Conservation (phyloP, 345 rosid species). For the Lagerstroemia speciosa region DNA sequence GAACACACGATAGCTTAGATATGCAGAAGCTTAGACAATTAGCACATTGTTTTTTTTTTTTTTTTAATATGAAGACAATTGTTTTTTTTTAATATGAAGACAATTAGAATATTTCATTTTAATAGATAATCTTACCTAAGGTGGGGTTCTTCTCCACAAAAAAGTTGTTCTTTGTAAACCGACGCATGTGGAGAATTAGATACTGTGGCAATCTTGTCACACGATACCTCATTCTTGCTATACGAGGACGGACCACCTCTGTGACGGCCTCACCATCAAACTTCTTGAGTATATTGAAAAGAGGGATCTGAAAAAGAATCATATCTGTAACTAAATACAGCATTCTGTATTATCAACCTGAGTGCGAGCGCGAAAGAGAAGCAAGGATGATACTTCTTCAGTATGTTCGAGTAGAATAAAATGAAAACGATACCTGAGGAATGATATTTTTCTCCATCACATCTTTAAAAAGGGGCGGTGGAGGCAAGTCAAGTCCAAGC, state of each 20-base stretch:
- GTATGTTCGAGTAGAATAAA: not conserved
- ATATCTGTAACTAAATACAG: not conserved
- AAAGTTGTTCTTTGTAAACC: conserved; percentile 86
- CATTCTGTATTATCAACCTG: not conserved
- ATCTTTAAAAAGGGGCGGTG: conserved; percentile 93
- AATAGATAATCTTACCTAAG: conserved; percentile 39
- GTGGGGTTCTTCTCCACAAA: conserved; percentile 97
- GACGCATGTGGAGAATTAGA: conserved; percentile 84
- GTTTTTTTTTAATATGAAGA: too few relatives aligned
- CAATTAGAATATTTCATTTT: not conserved
- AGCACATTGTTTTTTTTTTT: too few relatives aligned
- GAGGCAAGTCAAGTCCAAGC: conserved; percentile 98
- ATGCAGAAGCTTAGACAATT: not conserved
- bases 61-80: too few relatives aligned
- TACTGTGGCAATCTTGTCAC: conserved; percentile 71
- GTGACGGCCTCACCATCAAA: conserved; percentile 89
- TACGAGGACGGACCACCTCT: conserved; percentile 78
- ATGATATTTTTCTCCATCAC: conserved; percentile 98
- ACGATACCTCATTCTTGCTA: conserved; percentile 78
- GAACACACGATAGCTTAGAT: not conserved
- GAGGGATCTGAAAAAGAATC: conserved; percentile 56
- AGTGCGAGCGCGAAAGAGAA: not conserved
- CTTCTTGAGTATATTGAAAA: conserved; percentile 83
- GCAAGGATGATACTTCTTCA: not conserved
- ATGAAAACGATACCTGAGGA: conserved; percentile 60